Conservation (phyloP, 2,329 filamentous ascomycete species). For the Colletotrichum liriopes region DNA sequence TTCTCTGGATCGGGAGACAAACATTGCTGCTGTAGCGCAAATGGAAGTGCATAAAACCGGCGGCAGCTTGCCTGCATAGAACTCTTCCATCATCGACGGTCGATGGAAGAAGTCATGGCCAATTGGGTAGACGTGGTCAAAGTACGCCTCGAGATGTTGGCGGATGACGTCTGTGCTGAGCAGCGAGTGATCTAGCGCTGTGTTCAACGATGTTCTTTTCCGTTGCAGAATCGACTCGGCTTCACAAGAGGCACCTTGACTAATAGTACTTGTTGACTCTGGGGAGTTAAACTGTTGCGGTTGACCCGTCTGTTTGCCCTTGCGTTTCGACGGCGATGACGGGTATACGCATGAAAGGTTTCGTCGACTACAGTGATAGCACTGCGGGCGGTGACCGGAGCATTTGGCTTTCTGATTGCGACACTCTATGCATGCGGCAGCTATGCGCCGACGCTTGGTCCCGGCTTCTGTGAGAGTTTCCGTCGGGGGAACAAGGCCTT, state of each 20-base stretch:
- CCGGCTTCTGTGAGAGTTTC: conserved; percentile 49
- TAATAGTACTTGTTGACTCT: conserved; percentile 12
- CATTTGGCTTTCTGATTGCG: conserved; percentile 52
- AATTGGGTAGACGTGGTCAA: conserved; percentile 33
- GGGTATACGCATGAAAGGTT: conserved; percentile 25
- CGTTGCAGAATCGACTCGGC: conserved; percentile 3
- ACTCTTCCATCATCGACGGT: conserved; percentile 32
- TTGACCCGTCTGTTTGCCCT: no score
- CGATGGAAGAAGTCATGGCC: conserved; percentile 33
- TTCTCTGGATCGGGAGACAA: conserved; percentile 2
- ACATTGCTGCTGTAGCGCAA: conserved; percentile 6
- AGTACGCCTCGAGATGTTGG: conserved; percentile 18
- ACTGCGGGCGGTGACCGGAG: conserved; percentile 47
- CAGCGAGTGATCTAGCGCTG: conserved; percentile 4
- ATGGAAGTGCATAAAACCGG: not conserved
- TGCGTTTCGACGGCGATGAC: not conserved
- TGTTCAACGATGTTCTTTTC: not conserved
- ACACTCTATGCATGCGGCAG: conserved; percentile 15
- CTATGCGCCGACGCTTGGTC: conserved; percentile 47
- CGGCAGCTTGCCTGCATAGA: not conserved
- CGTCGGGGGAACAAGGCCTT: no score
- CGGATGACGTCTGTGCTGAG: conserved; percentile 34
- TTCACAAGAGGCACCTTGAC: conserved; percentile 18
- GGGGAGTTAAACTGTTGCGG: conserved; percentile 12
- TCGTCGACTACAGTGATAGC: conserved; percentile 28